Conservation (phyloP, 257 asterid species). For the Solanum chaucha region DNA sequence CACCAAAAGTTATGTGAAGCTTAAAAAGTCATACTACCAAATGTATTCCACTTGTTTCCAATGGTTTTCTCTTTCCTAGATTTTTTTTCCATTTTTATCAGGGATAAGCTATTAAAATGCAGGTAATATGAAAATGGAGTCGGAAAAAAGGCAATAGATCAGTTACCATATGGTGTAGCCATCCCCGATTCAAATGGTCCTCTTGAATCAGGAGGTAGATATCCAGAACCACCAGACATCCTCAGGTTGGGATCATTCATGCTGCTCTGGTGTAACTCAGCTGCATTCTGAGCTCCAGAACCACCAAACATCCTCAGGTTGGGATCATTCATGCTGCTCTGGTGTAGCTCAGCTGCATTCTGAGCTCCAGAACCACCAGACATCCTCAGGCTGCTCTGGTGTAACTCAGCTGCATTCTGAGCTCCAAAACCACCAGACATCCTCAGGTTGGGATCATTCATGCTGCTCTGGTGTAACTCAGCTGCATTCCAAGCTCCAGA, state of each 20-base stretch:
- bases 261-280: background rate
- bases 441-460: background rate
- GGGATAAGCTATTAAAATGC: background rate
- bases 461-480: background rate
- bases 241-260: background rate
- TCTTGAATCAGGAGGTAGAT: background rate
- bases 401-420: background rate
- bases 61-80: background rate
- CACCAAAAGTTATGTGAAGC: background rate
- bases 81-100: background rate
- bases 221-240: background rate
- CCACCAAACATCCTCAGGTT: background rate
- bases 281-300: background rate
- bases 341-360: background rate
- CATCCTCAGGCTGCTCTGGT: background rate
- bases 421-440: slow-evolving; percentile 1
- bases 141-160: background rate
- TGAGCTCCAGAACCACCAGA: background rate
- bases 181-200: background rate
- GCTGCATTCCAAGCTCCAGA: background rate
- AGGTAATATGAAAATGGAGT: background rate
- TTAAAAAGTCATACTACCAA: background rate
- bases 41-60: background rate
- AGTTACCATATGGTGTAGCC: slow-evolving; percentile 9
- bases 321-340: background rate